Percentiles rank a stretch among this genome's conserved stretches.
phyloP scores from a whole-genome alignment of 306 rosid species.

The Casuarina equisetifolia region DNA sequence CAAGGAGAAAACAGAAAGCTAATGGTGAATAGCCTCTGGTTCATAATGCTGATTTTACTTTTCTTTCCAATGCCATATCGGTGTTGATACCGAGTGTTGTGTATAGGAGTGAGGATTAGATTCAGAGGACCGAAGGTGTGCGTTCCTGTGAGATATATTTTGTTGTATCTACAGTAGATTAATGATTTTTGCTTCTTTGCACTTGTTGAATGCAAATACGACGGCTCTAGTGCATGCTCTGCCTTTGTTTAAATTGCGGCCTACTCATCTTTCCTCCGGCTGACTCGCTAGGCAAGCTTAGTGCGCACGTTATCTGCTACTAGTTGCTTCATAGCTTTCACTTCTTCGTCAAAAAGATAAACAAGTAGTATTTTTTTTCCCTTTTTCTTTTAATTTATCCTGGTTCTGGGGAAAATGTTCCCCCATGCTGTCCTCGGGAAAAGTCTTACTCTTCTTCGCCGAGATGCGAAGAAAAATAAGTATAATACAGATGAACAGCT shows the following conservation, averaged over 20 bases:
- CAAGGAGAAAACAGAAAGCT: constrained; percentile 62
- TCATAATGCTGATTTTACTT: constrained; percentile 16
- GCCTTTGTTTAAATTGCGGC: background rate
- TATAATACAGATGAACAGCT: background rate
- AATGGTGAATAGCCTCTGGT: constrained; percentile 42
- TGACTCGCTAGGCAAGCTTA: background rate
- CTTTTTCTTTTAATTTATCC: too few species aligned
- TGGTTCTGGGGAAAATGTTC: too few species aligned
- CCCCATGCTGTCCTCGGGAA: too few species aligned
- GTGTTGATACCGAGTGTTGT: constrained; percentile 29
- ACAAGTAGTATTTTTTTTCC: too few species aligned
- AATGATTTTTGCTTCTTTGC: constrained; percentile 22
- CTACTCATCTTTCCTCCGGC: background rate
- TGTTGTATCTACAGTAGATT: constrained; percentile 29
- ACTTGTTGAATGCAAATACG: constrained; percentile 29
- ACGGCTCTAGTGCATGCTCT: constrained; percentile 25
- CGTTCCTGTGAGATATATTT: constrained; percentile 28
- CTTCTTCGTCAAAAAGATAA: background rate
- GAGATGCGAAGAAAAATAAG: background rate
- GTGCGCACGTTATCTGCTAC: background rate
- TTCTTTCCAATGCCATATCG: constrained; percentile 26
- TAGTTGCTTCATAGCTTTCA: background rate
- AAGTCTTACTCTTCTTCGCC: background rate
- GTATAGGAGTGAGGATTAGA: constrained; percentile 3
- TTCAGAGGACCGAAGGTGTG: constrained; percentile 23